phyloP scores from a whole-genome alignment of 1,284 basidiomycete species.

The Exsudoporus floridanus region DNA sequence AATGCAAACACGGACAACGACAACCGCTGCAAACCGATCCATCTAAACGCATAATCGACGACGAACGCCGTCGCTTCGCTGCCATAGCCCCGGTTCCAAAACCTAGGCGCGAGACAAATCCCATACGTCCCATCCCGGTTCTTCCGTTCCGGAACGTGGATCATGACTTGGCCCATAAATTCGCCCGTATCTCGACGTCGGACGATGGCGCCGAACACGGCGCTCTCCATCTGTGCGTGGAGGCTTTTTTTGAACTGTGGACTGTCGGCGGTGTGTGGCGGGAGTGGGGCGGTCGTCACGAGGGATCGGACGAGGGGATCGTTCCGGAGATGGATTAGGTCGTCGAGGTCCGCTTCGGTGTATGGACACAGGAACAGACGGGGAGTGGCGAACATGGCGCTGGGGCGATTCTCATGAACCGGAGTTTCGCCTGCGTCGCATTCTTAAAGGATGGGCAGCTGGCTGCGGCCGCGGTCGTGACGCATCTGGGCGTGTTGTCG shows the following conservation, averaged over 20 bases:
- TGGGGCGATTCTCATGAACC: too few relatives aligned
- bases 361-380: too few relatives aligned
- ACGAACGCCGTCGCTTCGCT: slow-evolving; percentile 35
- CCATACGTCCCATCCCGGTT: slow-evolving; percentile 36
- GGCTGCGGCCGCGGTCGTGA: too few relatives aligned
- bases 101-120: slow-evolving; percentile 32
- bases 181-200: slow-evolving; percentile 33
- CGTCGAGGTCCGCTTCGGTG: slow-evolving; percentile 36
- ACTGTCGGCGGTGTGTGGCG: slow-evolving; percentile 16
- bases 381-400: too few relatives aligned
- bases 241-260: slow-evolving; percentile 30
- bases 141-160: slow-evolving; percentile 30
- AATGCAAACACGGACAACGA: slow-evolving; percentile 31
- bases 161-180: slow-evolving; percentile 39
- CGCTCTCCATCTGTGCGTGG: slow-evolving; percentile 29
- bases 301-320: slow-evolving; percentile 36
- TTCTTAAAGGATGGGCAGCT: too few relatives aligned
- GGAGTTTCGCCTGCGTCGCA: too few relatives aligned
- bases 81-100: slow-evolving; percentile 38
- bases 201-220: slow-evolving; percentile 37
- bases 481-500: neutral
- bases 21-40: slow-evolving; percentile 37
- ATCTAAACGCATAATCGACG: slow-evolving; percentile 36
- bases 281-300: slow-evolving; percentile 31
- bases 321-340: slow-evolving; percentile 35